Conservation (phyloP, 31 red algal genomes). For the Odonthalia washingtoniensis region DNA sequence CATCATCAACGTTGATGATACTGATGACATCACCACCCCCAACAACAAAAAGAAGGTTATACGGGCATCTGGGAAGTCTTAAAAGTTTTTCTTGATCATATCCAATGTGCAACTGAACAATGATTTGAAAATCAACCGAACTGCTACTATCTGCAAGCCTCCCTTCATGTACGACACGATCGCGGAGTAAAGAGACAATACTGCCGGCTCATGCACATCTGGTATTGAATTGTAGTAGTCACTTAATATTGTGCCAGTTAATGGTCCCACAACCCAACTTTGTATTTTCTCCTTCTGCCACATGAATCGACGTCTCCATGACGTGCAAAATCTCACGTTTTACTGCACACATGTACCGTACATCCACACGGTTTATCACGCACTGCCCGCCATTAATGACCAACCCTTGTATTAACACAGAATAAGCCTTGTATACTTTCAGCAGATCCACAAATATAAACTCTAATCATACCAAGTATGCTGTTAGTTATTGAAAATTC, state of each 20-base stretch:
- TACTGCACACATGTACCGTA: conserved; percentile 90
- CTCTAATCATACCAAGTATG: conserved; percentile 80
- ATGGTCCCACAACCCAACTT: conserved; percentile 72
- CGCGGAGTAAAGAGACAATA: conserved; percentile 87
- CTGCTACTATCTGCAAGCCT: conserved; percentile 45
- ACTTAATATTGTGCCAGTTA: conserved; percentile 83
- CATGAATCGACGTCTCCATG: conserved; percentile 82
- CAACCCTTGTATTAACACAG: conserved; percentile 71
- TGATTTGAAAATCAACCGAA: conserved; percentile 87
- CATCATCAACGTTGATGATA: no score
- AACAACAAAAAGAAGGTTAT: conserved; percentile 90
- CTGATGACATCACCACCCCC: conserved; percentile 83
- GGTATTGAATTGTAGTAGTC: conserved; percentile 87
- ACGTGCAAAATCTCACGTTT: conserved; percentile 90
- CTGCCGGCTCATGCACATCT: conserved; percentile 91
- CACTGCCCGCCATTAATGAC: conserved; percentile 67
- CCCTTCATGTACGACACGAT: conserved; percentile 85
- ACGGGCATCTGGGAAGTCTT: conserved; percentile 97
- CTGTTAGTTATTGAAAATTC: no score
- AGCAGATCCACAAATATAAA: conserved; percentile 87
- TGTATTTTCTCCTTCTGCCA: conserved; percentile 65
- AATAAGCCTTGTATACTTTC: conserved; percentile 85
- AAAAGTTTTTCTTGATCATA: conserved; percentile 99
- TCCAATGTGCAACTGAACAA: conserved; percentile 83
- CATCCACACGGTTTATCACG: conserved; percentile 82